These are phyloP conservation scores for Ensete glaucum DNA, from an alignment of 176 grass and related monocot species.

Conservation along the genomic window DNA sequence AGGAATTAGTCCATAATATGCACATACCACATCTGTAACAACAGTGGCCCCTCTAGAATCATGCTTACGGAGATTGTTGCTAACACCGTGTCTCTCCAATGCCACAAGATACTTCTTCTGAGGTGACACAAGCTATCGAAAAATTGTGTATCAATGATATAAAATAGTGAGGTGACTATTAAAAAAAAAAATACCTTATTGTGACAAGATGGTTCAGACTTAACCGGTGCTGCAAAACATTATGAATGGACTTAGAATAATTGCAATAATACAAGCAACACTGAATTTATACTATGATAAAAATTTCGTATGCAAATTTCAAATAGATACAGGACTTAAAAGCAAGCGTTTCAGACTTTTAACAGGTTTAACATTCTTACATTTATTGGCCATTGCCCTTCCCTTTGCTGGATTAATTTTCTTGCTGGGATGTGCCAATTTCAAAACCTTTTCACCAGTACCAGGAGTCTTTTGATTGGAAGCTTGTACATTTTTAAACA, in stretches of 20 bases:
- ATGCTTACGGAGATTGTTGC: neutral
- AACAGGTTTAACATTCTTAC: conserved; percentile 22
- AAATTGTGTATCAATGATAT: neutral
- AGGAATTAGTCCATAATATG: neutral
- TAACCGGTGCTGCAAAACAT: conserved; percentile 42
- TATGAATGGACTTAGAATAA: conserved; percentile 7
- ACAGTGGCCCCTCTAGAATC: neutral
- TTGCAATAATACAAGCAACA: neutral
- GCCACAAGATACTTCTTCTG: neutral
- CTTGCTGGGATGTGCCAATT: neutral
- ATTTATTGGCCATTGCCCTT: conserved; percentile 22
- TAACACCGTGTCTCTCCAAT: neutral
- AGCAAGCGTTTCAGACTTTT: neutral
- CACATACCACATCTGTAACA: neutral
- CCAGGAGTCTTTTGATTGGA: conserved; percentile 72
- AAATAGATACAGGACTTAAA: neutral
- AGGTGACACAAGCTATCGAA: neutral
- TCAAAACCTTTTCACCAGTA: conserved; percentile 32
- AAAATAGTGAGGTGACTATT: neutral
- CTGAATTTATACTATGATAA: neutral
- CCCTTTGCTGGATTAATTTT: conserved; percentile 15
- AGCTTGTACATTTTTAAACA: conserved; percentile 69
- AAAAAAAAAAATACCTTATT: conserved; percentile 41
- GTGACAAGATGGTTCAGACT: conserved; percentile 32
- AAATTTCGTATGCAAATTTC: neutral